Evolutionary conservation across 78 protist species (phyloP).

Genomic region (Dictyostelium purpureum): DNA sequence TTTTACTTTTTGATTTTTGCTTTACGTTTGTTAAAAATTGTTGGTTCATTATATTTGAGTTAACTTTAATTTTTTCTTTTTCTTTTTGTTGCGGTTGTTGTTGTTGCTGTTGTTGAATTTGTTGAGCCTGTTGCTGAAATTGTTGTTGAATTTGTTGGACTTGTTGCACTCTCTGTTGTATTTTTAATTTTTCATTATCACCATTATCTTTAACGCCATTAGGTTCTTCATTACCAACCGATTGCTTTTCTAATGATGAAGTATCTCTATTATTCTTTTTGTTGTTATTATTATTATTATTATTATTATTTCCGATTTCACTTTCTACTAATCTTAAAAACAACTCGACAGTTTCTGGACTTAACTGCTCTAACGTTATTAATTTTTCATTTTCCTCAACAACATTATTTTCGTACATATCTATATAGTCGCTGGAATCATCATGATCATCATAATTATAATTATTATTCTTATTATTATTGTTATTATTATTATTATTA

Average conservation of each 20-base stretch:
- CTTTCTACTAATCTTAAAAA: too few species aligned
- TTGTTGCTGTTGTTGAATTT: not conserved
- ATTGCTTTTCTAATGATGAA: not conserved
- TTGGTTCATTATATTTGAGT: not conserved
- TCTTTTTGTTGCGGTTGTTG: not conserved
- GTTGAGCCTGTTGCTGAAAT: not conserved
- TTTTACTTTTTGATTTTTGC: not conserved
- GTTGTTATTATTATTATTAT: not conserved
- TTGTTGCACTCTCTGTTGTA: not conserved
- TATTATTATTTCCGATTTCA: not conserved
- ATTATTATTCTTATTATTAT: not conserved
- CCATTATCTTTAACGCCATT: not conserved
- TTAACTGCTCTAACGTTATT: too few species aligned
- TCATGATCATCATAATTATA: not conserved
- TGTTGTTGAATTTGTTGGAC: conserved; percentile 11
- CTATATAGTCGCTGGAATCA: not conserved
- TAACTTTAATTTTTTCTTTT: not conserved
- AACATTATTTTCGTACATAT: not conserved
- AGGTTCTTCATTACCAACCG: not conserved
- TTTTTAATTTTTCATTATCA: not conserved
- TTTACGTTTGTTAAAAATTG: not conserved
- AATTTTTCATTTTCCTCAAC: not conserved
- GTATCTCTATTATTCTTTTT: not conserved
- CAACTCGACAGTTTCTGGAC: too few species aligned
- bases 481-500: not conserved